Base-by-base conservation (phyloP, 176 grass and related monocot genomes). In the Neostapfia colusana region DNA sequence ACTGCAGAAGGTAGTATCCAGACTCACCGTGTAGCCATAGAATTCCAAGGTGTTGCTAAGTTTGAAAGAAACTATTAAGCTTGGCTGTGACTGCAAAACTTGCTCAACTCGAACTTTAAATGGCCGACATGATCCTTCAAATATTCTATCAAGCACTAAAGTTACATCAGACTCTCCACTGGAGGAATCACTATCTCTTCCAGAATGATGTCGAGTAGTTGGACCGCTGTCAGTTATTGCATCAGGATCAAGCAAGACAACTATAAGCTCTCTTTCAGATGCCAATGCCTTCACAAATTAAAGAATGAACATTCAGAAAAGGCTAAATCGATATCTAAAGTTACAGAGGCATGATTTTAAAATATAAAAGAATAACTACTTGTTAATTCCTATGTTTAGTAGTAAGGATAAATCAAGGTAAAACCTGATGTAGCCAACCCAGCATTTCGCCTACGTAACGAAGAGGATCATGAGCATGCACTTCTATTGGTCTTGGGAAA, bases 401-500 rank as follows among this genome's bases (percentile, higher is more conserved):
- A 44, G 34, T 41, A 69, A 71, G 36, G 50, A 67, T 23, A 72
- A 77, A 80, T 20, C 59, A 83, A 83, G 56, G 51, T 49, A 75
- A 73, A 65, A 95, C 95, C 95, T 99, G 95, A 90, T 99, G 95
- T 38, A 99, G 80, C 91, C 95, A 99, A 28, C 95, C 95, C 62
- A 99, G 80, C 95, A 99, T 99, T 83, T 99, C 95, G 2, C 95
- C 91, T 44, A 92, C 91, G 73, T 95, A 99, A 72, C 95, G 95
- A 76, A 99, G 88, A 85, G 95, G 95, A 53, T 99, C 95, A 72
- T 99, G 95, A 77, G 95, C 95, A 94, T 99, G 95, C n/a, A 99
- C 95, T 99, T 99, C 91, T 86, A 99, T 99, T 50, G 91, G 91
- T 77, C 95, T 92, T 34, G 95, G 95, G 27, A 99, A 56, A 34